These are phyloP conservation scores for Fraxinus floribunda DNA, from an alignment of 305 asterid species.

Conservation along the genomic window DNA sequence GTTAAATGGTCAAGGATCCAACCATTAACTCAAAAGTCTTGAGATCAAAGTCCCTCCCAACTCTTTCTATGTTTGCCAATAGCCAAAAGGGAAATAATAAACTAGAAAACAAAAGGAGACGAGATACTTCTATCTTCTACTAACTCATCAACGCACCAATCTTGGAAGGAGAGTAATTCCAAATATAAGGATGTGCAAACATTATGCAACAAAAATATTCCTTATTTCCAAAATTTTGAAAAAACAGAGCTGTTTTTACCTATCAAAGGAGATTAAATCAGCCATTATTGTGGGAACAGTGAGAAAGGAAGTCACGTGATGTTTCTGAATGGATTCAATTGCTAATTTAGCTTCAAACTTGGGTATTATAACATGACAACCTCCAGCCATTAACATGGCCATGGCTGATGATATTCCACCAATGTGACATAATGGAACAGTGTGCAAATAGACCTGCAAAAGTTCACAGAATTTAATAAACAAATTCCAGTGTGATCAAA, in stretches of 20 bases:
- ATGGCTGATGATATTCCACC: slow-evolving; percentile 94
- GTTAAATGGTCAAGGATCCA: not conserved
- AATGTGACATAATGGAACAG: slow-evolving; percentile 86
- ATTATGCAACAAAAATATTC: not conserved
- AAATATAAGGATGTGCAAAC: not conserved
- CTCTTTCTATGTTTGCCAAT: not conserved
- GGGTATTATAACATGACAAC: slow-evolving; percentile 72
- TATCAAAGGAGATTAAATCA: slow-evolving; percentile 56
- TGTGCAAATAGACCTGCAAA: slow-evolving; percentile 75
- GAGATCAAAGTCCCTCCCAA: not conserved
- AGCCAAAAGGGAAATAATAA: not conserved
- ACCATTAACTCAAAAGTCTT: not conserved
- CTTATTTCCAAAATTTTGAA: not conserved
- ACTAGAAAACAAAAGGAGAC: not conserved
- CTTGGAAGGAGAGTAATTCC: not conserved
- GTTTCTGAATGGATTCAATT: slow-evolving; percentile 54
- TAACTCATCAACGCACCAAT: not conserved
- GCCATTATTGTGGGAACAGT: slow-evolving; percentile 94
- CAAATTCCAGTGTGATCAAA: not conserved
- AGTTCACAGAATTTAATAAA: not conserved
- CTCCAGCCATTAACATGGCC: slow-evolving; percentile 87
- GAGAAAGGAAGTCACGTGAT: slow-evolving; percentile 66
- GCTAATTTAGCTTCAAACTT: slow-evolving; percentile 73
- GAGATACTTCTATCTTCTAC: not conserved
- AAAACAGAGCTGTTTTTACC: slow-evolving; percentile 30